Evolutionary conservation across 2,329 filamentous ascomycete species (phyloP), one percentile per base, ranked within the genome.

Genomic region (Cladophialophora carrionii): DNA sequence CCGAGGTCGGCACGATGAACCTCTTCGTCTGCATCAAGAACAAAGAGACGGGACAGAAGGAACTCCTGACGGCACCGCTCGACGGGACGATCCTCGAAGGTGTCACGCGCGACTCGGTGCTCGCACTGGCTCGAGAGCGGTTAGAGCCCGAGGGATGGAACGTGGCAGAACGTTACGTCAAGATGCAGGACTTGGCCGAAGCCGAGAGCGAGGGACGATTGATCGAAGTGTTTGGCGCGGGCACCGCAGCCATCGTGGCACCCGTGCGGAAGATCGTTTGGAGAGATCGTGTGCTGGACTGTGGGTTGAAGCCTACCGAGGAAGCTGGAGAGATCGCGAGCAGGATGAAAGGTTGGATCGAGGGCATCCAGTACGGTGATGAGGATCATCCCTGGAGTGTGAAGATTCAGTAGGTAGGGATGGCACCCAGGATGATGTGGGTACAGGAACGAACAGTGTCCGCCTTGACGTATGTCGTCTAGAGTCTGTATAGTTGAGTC

Each of bases 1-100:
- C 95, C 54, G 95, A 99, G 80, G 95, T 97, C 63, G 95, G 95
- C 74, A 98, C 95, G 64, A 99, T 99, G 95, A 99, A 99, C 81
- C 88, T 99, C 77, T 99, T 98, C 74, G 89, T 90, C 34, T 93
- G 90, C 49, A 80, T 98, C 72, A 88, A 87, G 80, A 88, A 96
- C 82, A 91, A 90, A 83, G 84, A 90, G 77, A 95, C 92, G 12
- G 95, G 94, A 7, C 86, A 93, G 80, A 94, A 93, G 75, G 93
- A 97, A 82, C 86, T 99, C 60, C 78, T 97, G 73, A 99, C 95
- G n/a, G 92, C 94, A 43, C 95, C 95, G 26, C 85, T 99, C 14
- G 95, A 99, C 77, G 95, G 95, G 57, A 99, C 94, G 32, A 99
- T 99, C 71, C 85, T 99, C 53, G 92, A 96, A 79, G 95, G 95